These are phyloP conservation scores for Proliferodiscus dingleyae DNA, from an alignment of 2,329 filamentous ascomycete species.

Conservation along the genomic window DNA sequence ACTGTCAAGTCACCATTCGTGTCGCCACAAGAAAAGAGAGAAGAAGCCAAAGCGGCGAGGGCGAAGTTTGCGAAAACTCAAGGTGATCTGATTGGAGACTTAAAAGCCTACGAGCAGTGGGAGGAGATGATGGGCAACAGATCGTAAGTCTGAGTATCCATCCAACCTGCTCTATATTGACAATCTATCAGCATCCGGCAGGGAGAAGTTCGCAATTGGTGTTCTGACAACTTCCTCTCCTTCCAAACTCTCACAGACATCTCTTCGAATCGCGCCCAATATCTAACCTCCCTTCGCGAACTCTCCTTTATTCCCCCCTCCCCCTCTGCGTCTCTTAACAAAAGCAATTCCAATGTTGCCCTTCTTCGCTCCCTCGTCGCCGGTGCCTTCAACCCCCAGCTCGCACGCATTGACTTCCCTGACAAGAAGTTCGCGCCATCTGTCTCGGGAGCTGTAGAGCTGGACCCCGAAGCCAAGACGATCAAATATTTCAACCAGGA, in stretches of 20 bases:
- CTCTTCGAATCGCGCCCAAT: conserved; percentile 77
- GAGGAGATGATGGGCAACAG: conserved; percentile 57
- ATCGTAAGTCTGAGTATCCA: conserved; percentile 25
- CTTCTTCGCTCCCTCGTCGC: conserved; percentile 37
- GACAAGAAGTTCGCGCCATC: conserved; percentile 92
- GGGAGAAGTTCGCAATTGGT: conserved; percentile 68
- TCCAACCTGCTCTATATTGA: conserved; percentile 11
- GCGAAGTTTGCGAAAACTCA: conserved; percentile 69
- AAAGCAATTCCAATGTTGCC: conserved; percentile 39
- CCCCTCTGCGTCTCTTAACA: conserved; percentile 38
- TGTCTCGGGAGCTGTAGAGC: conserved; percentile 81
- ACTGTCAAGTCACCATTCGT: conserved; percentile 85
- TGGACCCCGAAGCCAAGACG: conserved; percentile 85
- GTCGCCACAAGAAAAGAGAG: conserved; percentile 75
- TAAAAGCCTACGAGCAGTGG: conserved; percentile 82
- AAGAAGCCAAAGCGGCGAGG: conserved; percentile 73
- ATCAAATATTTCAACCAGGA: conserved; percentile 92
- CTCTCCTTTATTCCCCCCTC: conserved; percentile 65
- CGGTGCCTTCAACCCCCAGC: conserved; percentile 63
- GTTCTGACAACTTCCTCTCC: conserved; percentile 79
- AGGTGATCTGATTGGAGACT: conserved; percentile 84
- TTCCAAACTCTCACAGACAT: conserved; percentile 84
- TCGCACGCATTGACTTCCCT: conserved; percentile 87
- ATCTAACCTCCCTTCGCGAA: conserved; percentile 78
- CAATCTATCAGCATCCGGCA: conserved; percentile 39